Base-by-base conservation (phyloP, 108 stramenopile species). In the Fragilaria crotonensis region DNA sequence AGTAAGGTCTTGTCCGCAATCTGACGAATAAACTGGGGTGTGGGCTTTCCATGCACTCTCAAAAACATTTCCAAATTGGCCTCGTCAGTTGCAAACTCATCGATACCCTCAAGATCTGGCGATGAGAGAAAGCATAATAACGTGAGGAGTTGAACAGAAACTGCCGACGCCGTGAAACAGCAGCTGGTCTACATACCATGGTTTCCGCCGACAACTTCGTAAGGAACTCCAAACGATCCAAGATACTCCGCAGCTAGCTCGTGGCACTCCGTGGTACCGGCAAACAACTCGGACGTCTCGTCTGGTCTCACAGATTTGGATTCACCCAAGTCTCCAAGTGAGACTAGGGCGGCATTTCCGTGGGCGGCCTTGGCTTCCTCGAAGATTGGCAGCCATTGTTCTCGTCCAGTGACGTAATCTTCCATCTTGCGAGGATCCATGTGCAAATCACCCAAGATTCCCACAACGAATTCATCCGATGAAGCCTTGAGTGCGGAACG, bases 71-170 rank as follows among this genome's bases (percentile, higher is more conserved):
- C 65, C 5, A 95, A 64, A 54, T 96, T 96, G 58, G 77, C 93
- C 31, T 60, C 51, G 63, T 97, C 96, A 21, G 93, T 95, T 11
- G 66, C 59, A 51, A 95, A 97, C 64, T 97, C 96, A 54, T 89
- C 90, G 28, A 97, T 64, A 25, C 93, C 96, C 78, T 97, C 96
- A 28, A 97, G 70, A 71, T 97, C 96, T 59, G 45, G 30, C 32
- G 7, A 23, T 7, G 7, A 50, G 7, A 50, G 20, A 19, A 50
- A 44, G 41, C 9, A 44, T 9, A 9, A 44, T 9, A 44, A 17
- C 9, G 17, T 44, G 7, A 23, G 22, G 7, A 50, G 7, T 50
- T 19, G 49, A 23, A 25, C 7, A 5, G 17, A 50, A 7, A 25
- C 5, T 50, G 49, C 7, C 17, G 7, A 50, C 49, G 20, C 7